A percentile compares a stretch with the other conserved stretches of the same genome.
Evolutionary conservation across 139 green algal species (phyloP).

Genomic region (Deuterostichococcus epilithicus): DNA sequence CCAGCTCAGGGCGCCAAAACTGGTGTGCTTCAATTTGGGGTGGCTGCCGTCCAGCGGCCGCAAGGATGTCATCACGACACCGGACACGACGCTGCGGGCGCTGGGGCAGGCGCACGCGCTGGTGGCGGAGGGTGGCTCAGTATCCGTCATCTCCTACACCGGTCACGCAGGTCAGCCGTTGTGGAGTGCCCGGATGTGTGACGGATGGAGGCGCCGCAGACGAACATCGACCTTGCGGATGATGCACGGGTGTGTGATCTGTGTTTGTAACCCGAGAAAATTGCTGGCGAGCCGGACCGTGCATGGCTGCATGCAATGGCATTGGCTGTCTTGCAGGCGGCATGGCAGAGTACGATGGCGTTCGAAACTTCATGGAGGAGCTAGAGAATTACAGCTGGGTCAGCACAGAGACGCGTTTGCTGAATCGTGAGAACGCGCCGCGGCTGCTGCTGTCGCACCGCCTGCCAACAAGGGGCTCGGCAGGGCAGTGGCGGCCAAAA

Average conservation of each 20-base stretch:
- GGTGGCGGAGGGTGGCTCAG: slow-evolving; percentile 35
- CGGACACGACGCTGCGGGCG: slow-evolving; percentile 38
- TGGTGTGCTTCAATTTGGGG: slow-evolving; percentile 54
- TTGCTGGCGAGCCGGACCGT: too few species aligned
- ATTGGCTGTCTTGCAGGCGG: slow-evolving; percentile 25
- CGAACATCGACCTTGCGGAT: not conserved
- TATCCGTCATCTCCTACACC: slow-evolving; percentile 55
- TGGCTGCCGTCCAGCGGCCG: slow-evolving; percentile 46
- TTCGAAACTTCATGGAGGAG: slow-evolving; percentile 8
- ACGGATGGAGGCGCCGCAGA: not conserved
- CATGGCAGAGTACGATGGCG: slow-evolving; percentile 44
- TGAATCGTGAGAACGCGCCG: slow-evolving; percentile 49
- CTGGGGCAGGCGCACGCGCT: slow-evolving; percentile 44
- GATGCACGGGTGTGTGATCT: too few species aligned
- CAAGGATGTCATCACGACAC: slow-evolving; percentile 38
- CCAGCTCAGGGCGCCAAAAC: slow-evolving; percentile 1
- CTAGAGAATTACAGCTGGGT: slow-evolving; percentile 29
- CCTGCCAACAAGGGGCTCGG: not conserved
- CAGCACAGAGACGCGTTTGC: slow-evolving; percentile 34
- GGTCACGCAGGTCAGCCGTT: slow-evolving; percentile 39
- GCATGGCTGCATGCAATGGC: too few species aligned
- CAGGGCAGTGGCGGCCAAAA: slow-evolving; percentile 1
- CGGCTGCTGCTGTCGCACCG: slow-evolving; percentile 42
- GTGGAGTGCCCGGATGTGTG: not conserved
- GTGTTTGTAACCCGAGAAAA: too few species aligned